Evolutionary conservation across 805 yeast species (phyloP), one percentile per base, ranked within the genome.

Genomic region (Ogataea sp.): DNA sequence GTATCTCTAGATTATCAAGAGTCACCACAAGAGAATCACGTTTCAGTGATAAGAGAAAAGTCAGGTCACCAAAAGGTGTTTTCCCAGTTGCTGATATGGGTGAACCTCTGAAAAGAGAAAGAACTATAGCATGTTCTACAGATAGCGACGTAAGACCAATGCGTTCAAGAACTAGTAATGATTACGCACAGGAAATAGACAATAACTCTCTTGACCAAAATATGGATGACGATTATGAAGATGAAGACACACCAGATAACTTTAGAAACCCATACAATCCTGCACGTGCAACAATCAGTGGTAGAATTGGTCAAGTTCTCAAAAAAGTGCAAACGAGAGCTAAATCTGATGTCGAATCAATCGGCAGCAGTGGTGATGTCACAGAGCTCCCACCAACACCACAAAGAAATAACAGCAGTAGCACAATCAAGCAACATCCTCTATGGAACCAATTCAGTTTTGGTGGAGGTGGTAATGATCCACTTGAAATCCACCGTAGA

Each of bases 21-120:
- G 20, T 10, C 4, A 9, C 11, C n/a, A 17, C 23, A 25, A 7
- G 28, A 9, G n/a, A 21, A 33, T 33, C 36, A 20, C 3, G 5
- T 3, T 6, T 14, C 5, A 32, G 26, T 8, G 10, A 10, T 11
- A 33, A 10, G 16, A 36, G 28, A 23, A 27, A 29, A 37, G 39
- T 59, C 6, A 59, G 74, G 45, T 80, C 88, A 2, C 94, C 90
- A 3, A 74, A 74, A 20, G 86, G 86, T 43, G 88, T 83, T 1
- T 83, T 83, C 59, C 93, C 94, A 0, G 89, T 83, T 2, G 67
- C 67, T 48, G 90, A 85, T 1, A 82, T 83, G 90, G 88, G 85
- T 1, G 67, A 65, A 10, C 83, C 90, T 3, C 55, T 73, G 32
- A 59, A 57, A 21, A 62, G 71, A 39, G 89, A 83, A 48, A 61